Base-by-base conservation (phyloP, 2,329 filamentous ascomycete species). In the Neopestalotiopsis rosae region DNA sequence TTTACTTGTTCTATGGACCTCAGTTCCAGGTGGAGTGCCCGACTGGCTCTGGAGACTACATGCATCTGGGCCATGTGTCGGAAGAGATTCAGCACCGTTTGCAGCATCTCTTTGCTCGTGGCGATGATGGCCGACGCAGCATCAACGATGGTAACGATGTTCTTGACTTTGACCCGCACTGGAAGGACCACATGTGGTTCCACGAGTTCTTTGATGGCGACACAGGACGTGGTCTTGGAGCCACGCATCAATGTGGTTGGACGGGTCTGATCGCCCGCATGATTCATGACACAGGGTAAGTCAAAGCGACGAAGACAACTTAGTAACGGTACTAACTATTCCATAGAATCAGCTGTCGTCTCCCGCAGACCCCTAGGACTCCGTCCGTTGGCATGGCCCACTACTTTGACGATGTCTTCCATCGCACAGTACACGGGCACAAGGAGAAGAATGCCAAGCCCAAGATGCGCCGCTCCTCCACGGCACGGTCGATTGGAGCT, bases 201-300 rank as follows among this genome's bases (percentile, higher is more conserved):
- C 92, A 97, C 78, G 95, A 98, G 80, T 98, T 97, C 86, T 98
- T 98, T 78, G 95, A 98, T 77, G 95, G 94, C 52, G 95, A 98
- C 79, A 91, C 87, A 65, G 95, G 95, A 14, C 92, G 94, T 73
- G 95, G 96, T 17, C 87, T 98, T 1, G 95, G 95, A 68, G 94
- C 95, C 49, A 95, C 91, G 62, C 96, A 98, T 81, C 96, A 98
- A 81, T 97, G 94, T 77, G 95, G 95, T 64, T 98, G 96, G 95
- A 98, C 95, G 49, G 95, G 95, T 30, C 82, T 98, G 73, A 94
- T 98, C 79, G 95, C 95, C 32, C 95, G 97, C 81, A 93, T 98
- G 89, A 98, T 98, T 70, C 95, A 98, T 75, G 96, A 98, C 77
- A 98, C 95, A 74, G 95, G 95, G 93, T 96, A 90, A 84, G 91